Evolutionary conservation across 805 yeast genomes (phyloP).

Genomic region (Kazachstania taianensis): DNA sequence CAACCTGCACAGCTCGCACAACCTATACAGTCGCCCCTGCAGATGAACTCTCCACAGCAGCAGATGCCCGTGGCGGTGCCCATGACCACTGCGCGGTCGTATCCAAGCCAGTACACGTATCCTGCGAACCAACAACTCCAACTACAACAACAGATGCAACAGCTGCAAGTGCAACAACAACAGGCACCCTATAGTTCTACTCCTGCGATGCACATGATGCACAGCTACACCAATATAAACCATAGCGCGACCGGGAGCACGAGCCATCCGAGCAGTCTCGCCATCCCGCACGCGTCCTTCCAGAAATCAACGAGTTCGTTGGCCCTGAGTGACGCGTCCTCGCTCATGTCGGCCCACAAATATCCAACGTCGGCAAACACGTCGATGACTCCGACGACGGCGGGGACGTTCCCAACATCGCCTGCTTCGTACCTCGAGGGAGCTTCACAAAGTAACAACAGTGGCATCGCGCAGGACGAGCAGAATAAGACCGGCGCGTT

Average conservation of each 20-base stretch:
- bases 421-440: too few relatives aligned
- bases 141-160: slow-evolving; percentile 4
- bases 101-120: too few relatives aligned
- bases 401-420: slow-evolving; percentile 4
- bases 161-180: slow-evolving; percentile 1
- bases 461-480: too few relatives aligned
- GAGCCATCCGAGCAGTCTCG: not conserved
- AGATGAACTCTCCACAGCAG: too few relatives aligned
- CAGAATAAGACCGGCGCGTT: not conserved
- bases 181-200: slow-evolving; percentile 1
- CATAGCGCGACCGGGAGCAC: not conserved
- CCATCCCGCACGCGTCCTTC: not conserved
- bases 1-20: too few relatives aligned
- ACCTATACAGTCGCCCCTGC: too few relatives aligned
- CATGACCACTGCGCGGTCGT: too few relatives aligned
- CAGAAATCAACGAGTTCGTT: slow-evolving; percentile 11
- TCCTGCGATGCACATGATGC: not conserved
- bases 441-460: slow-evolving; percentile 3
- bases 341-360: slow-evolving; percentile 8
- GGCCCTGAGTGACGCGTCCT: slow-evolving; percentile 13
- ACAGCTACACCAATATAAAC: too few relatives aligned
- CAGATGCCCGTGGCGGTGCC: too few relatives aligned
- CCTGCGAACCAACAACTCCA: too few relatives aligned
- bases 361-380: slow-evolving; percentile 1
- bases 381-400: not conserved